Evolutionary conservation across 225 moss, liverwort and hornwort genomes (phyloP).

Genomic region (Bryoerythrophyllum caledonicum): DNA sequence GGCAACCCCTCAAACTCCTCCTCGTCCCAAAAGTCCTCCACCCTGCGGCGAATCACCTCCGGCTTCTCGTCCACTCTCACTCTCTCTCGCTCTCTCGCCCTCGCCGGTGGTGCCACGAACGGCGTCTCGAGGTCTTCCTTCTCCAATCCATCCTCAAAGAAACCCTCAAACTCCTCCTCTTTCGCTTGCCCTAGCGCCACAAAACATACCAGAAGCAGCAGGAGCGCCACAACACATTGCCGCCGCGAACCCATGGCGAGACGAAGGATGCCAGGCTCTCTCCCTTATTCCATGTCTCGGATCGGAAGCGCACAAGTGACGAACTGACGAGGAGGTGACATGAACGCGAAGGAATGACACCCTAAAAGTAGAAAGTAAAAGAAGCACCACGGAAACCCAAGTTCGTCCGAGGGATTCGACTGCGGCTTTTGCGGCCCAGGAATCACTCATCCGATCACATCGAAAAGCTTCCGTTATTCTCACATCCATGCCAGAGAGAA

Average conservation of each 20-base stretch:
- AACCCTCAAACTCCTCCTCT: conserved; percentile 94
- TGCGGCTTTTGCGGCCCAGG: neutral
- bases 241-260: conserved; percentile 10
- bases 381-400: neutral
- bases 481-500: neutral
- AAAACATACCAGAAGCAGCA: conserved; percentile 1
- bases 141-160: conserved; percentile 77
- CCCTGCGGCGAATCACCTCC: conserved; percentile 31
- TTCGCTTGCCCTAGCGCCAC: conserved; percentile 18
- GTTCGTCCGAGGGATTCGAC: too few species aligned
- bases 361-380: conserved; percentile 21
- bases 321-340: neutral
- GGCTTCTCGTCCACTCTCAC: conserved; percentile 30
- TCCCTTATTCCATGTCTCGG: neutral
- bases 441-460: neutral
- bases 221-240: neutral
- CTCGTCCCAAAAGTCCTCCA: conserved; percentile 87
- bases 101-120: conserved; percentile 59
- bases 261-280: neutral
- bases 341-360: neutral
- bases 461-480: neutral
- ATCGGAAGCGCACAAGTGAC: neutral
- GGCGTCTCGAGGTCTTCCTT: conserved; percentile 70
- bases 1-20: conserved; percentile 98
- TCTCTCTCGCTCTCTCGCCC: conserved; percentile 29